These are phyloP conservation scores for Linnemannia hyalina DNA, from an alignment of 192 early-diverging fungal species.

Conservation along the genomic window DNA sequence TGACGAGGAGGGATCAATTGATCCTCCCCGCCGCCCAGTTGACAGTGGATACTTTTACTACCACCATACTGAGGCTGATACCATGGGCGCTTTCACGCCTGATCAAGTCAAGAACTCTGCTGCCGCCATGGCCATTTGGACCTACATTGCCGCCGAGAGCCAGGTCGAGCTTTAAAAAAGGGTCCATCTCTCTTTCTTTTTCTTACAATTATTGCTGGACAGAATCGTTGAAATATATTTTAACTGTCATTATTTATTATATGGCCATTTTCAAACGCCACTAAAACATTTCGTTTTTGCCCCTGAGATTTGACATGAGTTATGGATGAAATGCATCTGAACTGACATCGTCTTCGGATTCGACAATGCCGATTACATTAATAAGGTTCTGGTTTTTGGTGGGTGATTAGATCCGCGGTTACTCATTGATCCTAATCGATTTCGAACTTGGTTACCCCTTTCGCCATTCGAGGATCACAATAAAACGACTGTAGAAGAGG, in stretches of 20 bases:
- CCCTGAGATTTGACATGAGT: background rate
- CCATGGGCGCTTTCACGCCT: constrained; percentile 64
- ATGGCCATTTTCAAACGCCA: background rate
- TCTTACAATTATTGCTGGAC: background rate
- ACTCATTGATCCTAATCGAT: background rate
- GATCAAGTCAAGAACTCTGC: constrained; percentile 69
- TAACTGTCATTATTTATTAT: too few relatives aligned
- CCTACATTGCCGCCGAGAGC: constrained; percentile 67
- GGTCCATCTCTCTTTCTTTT: background rate
- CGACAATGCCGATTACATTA: too few relatives aligned
- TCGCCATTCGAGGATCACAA: too few relatives aligned
- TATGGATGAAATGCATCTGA: background rate
- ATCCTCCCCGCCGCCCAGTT: constrained; percentile 44
- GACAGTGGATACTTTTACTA: constrained; percentile 68
- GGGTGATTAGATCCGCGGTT: background rate
- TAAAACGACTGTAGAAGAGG: too few relatives aligned
- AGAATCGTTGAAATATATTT: too few relatives aligned
- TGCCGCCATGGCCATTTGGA: constrained; percentile 71
- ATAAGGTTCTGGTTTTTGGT: background rate
- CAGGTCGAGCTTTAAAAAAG: constrained; percentile 35
- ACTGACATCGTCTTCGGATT: background rate
- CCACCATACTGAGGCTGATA: constrained; percentile 69
- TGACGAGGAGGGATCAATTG: background rate
- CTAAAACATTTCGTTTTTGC: too few relatives aligned
- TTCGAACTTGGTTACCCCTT: too few relatives aligned